Conservation (phyloP, 2,329 filamentous ascomycete species). For the Pseudopyricularia cyperi region DNA sequence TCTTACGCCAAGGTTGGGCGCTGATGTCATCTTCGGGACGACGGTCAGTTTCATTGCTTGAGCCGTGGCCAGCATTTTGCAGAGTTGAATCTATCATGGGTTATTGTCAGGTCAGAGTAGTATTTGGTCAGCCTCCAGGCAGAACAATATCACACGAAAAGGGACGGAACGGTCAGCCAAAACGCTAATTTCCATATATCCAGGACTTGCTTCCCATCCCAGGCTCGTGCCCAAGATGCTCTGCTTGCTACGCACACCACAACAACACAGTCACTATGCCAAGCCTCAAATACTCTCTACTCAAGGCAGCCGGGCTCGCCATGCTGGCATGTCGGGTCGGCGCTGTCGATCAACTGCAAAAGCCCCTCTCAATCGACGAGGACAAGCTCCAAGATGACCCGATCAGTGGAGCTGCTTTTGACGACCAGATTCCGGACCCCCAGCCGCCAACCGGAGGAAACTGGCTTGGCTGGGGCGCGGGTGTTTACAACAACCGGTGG, state of each 20-base stretch:
- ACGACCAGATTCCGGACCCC: not conserved
- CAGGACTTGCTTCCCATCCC: too few species aligned
- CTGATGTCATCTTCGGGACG: too few species aligned
- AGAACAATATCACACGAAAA: not conserved
- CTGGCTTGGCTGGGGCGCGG: conserved; percentile 10
- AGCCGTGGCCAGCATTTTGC: too few species aligned
- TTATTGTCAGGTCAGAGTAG: not conserved
- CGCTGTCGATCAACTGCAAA: not conserved
- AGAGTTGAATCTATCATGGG: too few species aligned
- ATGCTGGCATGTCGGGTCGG: not conserved
- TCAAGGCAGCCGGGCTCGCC: not conserved
- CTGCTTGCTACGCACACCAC: not conserved
- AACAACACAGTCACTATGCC: not conserved
- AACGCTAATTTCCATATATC: not conserved
- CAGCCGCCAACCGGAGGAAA: not conserved
- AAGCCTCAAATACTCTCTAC: not conserved
- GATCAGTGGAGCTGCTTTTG: not conserved
- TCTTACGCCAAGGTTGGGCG: too few species aligned
- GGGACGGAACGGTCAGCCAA: not conserved
- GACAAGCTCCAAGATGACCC: not conserved
- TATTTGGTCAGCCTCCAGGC: not conserved
- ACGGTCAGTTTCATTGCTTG: too few species aligned
- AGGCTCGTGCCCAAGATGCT: not conserved
- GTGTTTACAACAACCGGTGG: conserved; percentile 10
- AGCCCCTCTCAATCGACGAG: not conserved